These are phyloP conservation scores for Saitozyma podzolica DNA, from an alignment of 768 basidiomycete species.

Conservation along the genomic window DNA sequence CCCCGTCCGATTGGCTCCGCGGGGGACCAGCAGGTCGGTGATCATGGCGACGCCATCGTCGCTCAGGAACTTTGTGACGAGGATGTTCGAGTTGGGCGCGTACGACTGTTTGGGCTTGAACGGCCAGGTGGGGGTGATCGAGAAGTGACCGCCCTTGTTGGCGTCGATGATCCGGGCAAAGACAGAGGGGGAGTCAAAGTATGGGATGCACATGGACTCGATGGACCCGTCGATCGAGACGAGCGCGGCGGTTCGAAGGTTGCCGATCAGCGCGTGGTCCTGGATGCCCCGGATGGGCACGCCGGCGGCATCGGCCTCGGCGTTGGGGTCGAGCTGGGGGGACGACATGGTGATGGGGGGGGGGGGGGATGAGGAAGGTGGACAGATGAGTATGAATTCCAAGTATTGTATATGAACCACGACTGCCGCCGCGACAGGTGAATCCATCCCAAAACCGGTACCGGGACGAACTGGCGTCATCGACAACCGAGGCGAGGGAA, in stretches of 20 bases:
- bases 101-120: conserved; percentile 53
- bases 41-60: conserved; percentile 82
- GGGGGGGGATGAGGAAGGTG: neutral
- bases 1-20: conserved; percentile 38
- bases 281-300: conserved; percentile 44
- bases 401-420: neutral
- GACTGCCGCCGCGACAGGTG: neutral
- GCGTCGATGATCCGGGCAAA: conserved; percentile 66
- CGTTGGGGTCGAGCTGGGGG: conserved; percentile 6
- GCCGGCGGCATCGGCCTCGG: conserved; percentile 23
- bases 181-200: conserved; percentile 87
- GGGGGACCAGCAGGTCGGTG: conserved; percentile 62
- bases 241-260: conserved; percentile 50
- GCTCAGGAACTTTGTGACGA: conserved; percentile 89
- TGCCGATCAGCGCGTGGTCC: conserved; percentile 53
- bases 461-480: neutral
- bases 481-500: too few species aligned
- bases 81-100: conserved; percentile 58
- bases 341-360: conserved; percentile 7
- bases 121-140: conserved; percentile 58
- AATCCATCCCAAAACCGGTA: neutral
- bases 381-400: neutral
- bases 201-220: conserved; percentile 87
- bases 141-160: conserved; percentile 81
- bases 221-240: conserved; percentile 56